These are phyloP conservation scores for Trichoderma parareesei DNA, from an alignment of 495 filamentous ascomycete genomes.

Conservation along the genomic window DNA sequence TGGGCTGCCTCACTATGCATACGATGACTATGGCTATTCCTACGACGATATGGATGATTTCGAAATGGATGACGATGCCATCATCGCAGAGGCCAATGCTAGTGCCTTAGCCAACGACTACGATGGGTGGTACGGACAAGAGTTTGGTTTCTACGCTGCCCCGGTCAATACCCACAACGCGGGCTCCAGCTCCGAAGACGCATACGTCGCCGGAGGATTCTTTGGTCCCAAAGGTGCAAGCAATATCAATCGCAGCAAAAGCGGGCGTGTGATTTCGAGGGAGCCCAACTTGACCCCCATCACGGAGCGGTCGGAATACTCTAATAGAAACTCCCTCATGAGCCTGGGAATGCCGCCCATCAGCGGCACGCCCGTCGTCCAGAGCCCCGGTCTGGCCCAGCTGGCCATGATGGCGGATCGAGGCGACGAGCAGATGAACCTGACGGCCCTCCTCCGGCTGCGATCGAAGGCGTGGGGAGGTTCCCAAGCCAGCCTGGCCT, in stretches of 20 bases:
- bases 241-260: constrained; percentile 56
- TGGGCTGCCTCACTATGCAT: neutral
- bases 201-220: constrained; percentile 79
- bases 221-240: constrained; percentile 55
- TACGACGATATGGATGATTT: constrained; percentile 47
- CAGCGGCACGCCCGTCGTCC: constrained; percentile 30
- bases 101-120: constrained; percentile 85
- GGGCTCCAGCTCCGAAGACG: constrained; percentile 21
- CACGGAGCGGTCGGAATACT: constrained; percentile 92
- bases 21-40: constrained; percentile 41
- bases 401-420: constrained; percentile 57
- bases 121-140: constrained; percentile 89
- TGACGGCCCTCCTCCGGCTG: constrained; percentile 63
- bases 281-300: constrained; percentile 94
- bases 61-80: constrained; percentile 69
- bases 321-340: constrained; percentile 85
- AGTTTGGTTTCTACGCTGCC: constrained; percentile 96
- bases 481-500: constrained; percentile 61
- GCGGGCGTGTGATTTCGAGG: constrained; percentile 61
- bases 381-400: constrained; percentile 60
- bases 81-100: constrained; percentile 92
- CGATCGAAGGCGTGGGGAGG: constrained; percentile 72
- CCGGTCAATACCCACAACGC: constrained; percentile 30
- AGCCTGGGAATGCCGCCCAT: constrained; percentile 52
- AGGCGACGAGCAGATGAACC: constrained; percentile 57